Percentiles rank a stretch among this genome's conserved stretches.
Conservation (phyloP, 2,329 filamentous ascomycete genomes). For the Alternaria consortialis region DNA sequence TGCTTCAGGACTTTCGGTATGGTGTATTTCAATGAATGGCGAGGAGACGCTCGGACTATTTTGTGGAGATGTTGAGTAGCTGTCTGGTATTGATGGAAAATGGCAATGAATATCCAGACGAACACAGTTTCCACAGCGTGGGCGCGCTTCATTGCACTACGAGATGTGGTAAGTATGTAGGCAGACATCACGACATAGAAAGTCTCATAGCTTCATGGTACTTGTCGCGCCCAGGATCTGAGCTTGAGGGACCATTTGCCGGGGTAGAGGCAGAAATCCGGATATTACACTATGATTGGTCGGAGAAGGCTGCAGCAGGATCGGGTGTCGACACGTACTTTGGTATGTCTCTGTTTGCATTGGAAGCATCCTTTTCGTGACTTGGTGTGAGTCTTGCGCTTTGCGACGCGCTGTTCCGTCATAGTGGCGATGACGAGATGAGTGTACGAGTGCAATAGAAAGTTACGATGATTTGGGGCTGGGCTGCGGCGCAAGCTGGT, state of each 20-base stretch:
- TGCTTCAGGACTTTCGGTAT: constrained; percentile 17
- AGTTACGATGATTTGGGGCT: constrained; percentile 1
- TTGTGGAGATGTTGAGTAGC: constrained; percentile 30
- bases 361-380: constrained; percentile 42
- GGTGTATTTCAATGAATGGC: constrained; percentile 10
- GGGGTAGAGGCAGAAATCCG: constrained; percentile 2
- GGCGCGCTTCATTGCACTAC: constrained; percentile 45
- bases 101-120: constrained; percentile 43
- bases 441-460: constrained; percentile 2
- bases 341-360: constrained; percentile 46
- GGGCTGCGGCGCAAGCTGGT: neutral
- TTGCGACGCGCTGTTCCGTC: constrained; percentile 33
- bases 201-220: neutral
- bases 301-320: neutral
- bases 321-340: constrained; percentile 30
- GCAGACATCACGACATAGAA: neutral
- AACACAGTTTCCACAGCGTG: constrained; percentile 43
- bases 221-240: neutral
- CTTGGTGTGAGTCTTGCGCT: constrained; percentile 46
- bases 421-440: constrained; percentile 11
- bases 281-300: constrained; percentile 16
- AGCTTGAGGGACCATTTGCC: neutral
- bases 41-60: constrained; percentile 23
- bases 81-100: constrained; percentile 32
- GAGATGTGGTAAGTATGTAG: constrained; percentile 6